Evolutionary conservation across 495 filamentous ascomycete species (phyloP).

Genomic region (Penicillium samsonianum): DNA sequence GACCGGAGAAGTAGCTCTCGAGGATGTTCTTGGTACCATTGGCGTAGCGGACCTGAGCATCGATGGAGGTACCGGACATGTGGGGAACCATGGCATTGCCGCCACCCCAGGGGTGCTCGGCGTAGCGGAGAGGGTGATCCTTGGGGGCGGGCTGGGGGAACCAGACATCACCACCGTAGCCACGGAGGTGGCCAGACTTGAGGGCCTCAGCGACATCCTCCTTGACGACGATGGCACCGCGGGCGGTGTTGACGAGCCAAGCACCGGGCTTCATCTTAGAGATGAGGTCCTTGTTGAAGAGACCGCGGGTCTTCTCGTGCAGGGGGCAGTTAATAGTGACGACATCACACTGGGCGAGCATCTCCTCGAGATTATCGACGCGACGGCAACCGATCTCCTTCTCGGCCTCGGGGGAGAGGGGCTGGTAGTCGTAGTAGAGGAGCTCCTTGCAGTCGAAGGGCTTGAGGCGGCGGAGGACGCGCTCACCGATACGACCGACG

Average conservation of each 20-base stretch:
- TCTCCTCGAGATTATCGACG: constrained; percentile 86
- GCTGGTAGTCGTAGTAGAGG: constrained; percentile 99
- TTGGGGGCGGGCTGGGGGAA: constrained; percentile 91
- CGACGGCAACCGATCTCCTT: constrained; percentile 94
- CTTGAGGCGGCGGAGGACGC: constrained; percentile 91
- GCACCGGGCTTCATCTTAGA: constrained; percentile 98
- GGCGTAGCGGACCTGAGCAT: constrained; percentile 95
- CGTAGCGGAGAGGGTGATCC: constrained; percentile 91
- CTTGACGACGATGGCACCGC: constrained; percentile 98
- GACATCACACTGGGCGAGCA: constrained; percentile 93
- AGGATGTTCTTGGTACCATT: constrained; percentile 86
- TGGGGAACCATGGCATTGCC: constrained; percentile 98
- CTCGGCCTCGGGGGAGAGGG: constrained; percentile 81
- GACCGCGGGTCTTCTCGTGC: constrained; percentile 91
- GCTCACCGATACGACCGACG: constrained; percentile 97
- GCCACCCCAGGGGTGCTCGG: constrained; percentile 91
- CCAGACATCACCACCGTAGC: constrained; percentile 96
- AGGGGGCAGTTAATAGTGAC: constrained; percentile 99
- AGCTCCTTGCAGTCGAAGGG: constrained; percentile 99
- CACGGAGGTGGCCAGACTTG: constrained; percentile 89
- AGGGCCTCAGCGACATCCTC: constrained; percentile 96
- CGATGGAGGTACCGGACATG: constrained; percentile 96
- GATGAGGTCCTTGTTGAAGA: constrained; percentile 99
- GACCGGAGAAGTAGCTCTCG: constrained; percentile 84
- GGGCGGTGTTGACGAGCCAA: constrained; percentile 98